Evolutionary conservation across 2,329 filamentous ascomycete species (phyloP), one percentile per base, ranked within the genome.

Genomic region (Incumbomyces lentus): DNA sequence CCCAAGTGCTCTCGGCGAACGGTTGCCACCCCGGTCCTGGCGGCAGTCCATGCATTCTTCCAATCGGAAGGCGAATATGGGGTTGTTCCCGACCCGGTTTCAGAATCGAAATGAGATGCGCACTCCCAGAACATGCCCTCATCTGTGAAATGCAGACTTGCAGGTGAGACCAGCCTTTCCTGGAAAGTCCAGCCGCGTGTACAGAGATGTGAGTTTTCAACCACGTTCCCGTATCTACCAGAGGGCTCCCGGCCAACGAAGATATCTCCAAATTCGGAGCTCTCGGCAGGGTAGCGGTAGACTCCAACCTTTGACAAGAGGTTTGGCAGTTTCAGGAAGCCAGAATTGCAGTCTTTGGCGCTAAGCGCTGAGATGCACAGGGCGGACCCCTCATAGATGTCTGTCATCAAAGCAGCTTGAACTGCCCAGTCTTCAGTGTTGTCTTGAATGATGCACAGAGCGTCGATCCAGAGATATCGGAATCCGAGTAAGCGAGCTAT

Each of bases 381-480:
- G 12, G 38, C 26, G 3, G 51, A 49, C 13, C 47, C 39, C 13
- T 37, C 19, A 29, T 53, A 55, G 18, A 53, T 46, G 16, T 47
- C 40, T n/a, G 22, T 47, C 52, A 55, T 55, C n/a, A 22, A 30
- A n/a, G 48, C 29, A 4, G 52, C n/a, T 40, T 55, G 48, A 10
- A 14, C 13, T 19, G 16, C 33, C 48, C 48, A 52, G 34, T 52
- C 50, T n/a, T 44, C 45, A 12, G 16, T 26, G 19, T 53, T 47
- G 36, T 55, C 55, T 52, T 58, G 56, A 38, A 54, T 52, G 19
- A 58, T 58, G 46, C 56, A 58, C 8, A 58, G 46, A 36, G 45
- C 38, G 42, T 58, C 56, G 16, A 58, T 52, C 56, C 55, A 58
- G 30, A 58, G 49, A 41, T 55, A 57, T 18, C 31, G 37, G 35